A percentile compares a stretch with the other conserved stretches of the same genome.
These are phyloP conservation scores for Stipa capillata DNA, from an alignment of 176 grass and related monocot species.

Conservation along the genomic window DNA sequence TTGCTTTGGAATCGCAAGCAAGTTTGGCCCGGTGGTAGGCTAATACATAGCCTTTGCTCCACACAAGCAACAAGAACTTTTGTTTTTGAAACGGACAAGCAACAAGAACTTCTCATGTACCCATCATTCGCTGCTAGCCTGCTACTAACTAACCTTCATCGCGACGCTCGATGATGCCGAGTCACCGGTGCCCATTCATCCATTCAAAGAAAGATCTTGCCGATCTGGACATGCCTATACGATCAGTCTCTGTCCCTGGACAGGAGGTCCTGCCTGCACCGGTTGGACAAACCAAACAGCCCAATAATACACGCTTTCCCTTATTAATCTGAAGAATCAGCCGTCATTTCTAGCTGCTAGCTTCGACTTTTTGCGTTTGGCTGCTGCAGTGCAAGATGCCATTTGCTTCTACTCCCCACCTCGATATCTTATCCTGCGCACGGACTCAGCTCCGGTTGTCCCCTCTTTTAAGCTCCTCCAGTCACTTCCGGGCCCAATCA, in stretches of 20 bases:
- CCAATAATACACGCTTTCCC: neutral
- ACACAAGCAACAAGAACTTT: no score
- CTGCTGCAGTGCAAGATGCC: neutral
- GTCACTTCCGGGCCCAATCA: neutral
- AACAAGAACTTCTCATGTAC: neutral
- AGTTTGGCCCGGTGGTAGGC: neutral
- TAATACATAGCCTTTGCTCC: no score
- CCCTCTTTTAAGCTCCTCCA: constrained; percentile 40
- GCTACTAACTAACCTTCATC: neutral
- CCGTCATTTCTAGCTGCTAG: neutral
- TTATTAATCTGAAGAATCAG: neutral
- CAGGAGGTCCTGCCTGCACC: neutral
- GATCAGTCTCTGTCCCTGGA: neutral
- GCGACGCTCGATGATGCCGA: neutral
- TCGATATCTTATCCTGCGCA: constrained; percentile 13
- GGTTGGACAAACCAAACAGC: neutral
- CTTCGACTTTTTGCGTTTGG: constrained; percentile 11
- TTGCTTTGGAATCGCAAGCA: neutral
- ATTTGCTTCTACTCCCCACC: neutral
- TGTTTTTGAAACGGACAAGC: no score
- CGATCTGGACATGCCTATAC: neutral
- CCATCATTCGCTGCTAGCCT: neutral
- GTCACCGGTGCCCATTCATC: constrained; percentile 7
- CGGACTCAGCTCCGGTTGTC: constrained; percentile 5
- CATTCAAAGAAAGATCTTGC: neutral